phyloP scores from a whole-genome alignment of 768 basidiomycete species.

The Cystobasidium tubakii region DNA sequence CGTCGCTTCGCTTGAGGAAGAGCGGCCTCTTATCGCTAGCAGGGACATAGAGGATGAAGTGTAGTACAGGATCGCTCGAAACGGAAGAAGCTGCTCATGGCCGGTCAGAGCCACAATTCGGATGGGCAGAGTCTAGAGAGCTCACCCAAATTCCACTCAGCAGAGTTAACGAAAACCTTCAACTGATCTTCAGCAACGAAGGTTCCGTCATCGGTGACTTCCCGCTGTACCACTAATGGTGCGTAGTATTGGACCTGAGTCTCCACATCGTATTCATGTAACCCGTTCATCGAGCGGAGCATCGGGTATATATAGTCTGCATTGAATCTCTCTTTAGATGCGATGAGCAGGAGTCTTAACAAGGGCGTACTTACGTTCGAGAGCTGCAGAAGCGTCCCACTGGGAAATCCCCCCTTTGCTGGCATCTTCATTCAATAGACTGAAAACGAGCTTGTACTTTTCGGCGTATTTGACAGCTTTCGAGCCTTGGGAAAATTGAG shows the following conservation, averaged over 20 bases:
- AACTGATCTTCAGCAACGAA: conserved; percentile 72
- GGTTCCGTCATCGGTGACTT: conserved; percentile 50
- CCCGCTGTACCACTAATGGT: conserved; percentile 73
- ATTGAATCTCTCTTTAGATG: neutral
- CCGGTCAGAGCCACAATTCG: neutral
- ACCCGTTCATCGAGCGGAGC: conserved; percentile 56
- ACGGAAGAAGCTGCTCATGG: conserved; percentile 69
- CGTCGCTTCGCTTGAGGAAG: conserved; percentile 58
- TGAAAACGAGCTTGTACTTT: conserved; percentile 81
- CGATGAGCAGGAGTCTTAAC: neutral
- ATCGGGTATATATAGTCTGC: conserved; percentile 68
- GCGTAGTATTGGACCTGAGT: conserved; percentile 90
- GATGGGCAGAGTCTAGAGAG: neutral
- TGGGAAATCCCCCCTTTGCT: conserved; percentile 58
- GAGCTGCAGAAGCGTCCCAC: conserved; percentile 68
- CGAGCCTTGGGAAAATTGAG: conserved; percentile 55
- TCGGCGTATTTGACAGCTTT: conserved; percentile 69
- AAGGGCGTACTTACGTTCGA: conserved; percentile 57
- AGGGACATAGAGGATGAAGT: conserved; percentile 85
- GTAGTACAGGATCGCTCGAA: conserved; percentile 86
- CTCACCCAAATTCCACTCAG: conserved; percentile 87
- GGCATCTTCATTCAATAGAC: conserved; percentile 83
- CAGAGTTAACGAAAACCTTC: conserved; percentile 90
- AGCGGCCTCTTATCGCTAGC: conserved; percentile 65
- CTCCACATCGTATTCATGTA: conserved; percentile 90